phyloP scores from a whole-genome alignment of 805 yeast species.

The Candida germanica region DNA sequence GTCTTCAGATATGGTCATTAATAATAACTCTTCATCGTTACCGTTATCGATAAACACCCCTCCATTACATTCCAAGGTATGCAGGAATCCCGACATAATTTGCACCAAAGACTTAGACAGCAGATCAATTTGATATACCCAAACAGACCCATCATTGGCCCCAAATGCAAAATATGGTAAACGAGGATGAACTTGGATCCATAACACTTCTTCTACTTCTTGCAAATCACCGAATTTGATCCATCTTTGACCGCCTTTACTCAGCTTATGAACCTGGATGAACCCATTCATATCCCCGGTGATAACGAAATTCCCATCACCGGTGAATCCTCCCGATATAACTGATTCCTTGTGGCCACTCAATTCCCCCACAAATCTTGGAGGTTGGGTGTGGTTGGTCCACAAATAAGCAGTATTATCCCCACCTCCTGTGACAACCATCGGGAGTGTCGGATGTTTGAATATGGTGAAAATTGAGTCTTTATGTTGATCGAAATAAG shows the following conservation, averaged over 20 bases:
- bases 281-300: slow-evolving; percentile 96
- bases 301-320: slow-evolving; percentile 74
- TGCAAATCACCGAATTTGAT: slow-evolving; percentile 62
- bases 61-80: slow-evolving; percentile 73
- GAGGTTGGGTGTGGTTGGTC: slow-evolving; percentile 88
- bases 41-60: slow-evolving; percentile 64
- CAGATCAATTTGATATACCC: slow-evolving; percentile 80
- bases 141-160: slow-evolving; percentile 87
- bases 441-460: slow-evolving; percentile 78
- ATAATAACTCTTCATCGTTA: slow-evolving; percentile 55
- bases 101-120: slow-evolving; percentile 49
- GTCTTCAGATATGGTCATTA: slow-evolving; percentile 81
- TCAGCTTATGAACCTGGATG: slow-evolving; percentile 66
- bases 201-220: slow-evolving; percentile 86
- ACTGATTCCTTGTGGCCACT: slow-evolving; percentile 87
- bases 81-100: slow-evolving; percentile 76
- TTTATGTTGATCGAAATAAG: slow-evolving; percentile 84
- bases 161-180: slow-evolving; percentile 88
- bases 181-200: slow-evolving; percentile 78
- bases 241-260: slow-evolving; percentile 85
- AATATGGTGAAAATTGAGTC: slow-evolving; percentile 86
- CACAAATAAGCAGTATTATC: slow-evolving; percentile 87
- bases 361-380: slow-evolving; percentile 72
- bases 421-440: slow-evolving; percentile 93
- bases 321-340: slow-evolving; percentile 76